These are phyloP conservation scores for Papiliotrema nemorosa DNA, from an alignment of 1,284 basidiomycete genomes.

Conservation along the genomic window DNA sequence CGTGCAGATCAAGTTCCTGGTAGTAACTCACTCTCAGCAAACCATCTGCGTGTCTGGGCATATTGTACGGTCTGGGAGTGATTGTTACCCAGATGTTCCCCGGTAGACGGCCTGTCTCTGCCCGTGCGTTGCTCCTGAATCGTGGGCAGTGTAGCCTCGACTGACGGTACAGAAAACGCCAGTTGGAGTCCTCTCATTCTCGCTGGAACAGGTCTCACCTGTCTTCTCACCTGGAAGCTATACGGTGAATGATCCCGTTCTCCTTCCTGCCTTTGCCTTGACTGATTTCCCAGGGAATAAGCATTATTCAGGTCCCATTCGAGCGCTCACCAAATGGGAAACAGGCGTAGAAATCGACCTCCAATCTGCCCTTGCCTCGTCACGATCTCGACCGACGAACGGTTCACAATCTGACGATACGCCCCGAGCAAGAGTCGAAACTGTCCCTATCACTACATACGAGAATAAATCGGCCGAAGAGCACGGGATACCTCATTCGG, in stretches of 20 bases:
- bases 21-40: slow-evolving; percentile 18
- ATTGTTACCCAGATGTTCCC: slow-evolving; percentile 40
- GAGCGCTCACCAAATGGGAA: slow-evolving; percentile 48
- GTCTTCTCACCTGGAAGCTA: slow-evolving; percentile 33
- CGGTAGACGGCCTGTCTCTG: slow-evolving; percentile 29
- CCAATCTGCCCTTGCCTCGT: slow-evolving; percentile 22
- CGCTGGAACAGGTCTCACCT: slow-evolving; percentile 26
- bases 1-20: background rate
- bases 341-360: slow-evolving; percentile 47
- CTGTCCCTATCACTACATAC: background rate
- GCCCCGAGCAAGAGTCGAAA: background rate
- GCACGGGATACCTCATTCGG: too few species aligned
- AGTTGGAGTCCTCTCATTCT: slow-evolving; percentile 45
- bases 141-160: background rate
- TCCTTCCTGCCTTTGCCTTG: background rate
- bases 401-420: background rate
- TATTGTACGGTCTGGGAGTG: slow-evolving; percentile 27
- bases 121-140: slow-evolving; percentile 14
- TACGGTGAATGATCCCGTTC: slow-evolving; percentile 25
- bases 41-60: slow-evolving; percentile 34
- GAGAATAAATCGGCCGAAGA: too few species aligned
- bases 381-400: slow-evolving; percentile 11
- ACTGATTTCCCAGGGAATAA: slow-evolving; percentile 17
- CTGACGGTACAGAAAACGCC: slow-evolving; percentile 25
- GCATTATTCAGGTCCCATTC: slow-evolving; percentile 48